These are phyloP conservation scores for Firmiana major DNA, from an alignment of 345 rosid species.

Conservation along the genomic window DNA sequence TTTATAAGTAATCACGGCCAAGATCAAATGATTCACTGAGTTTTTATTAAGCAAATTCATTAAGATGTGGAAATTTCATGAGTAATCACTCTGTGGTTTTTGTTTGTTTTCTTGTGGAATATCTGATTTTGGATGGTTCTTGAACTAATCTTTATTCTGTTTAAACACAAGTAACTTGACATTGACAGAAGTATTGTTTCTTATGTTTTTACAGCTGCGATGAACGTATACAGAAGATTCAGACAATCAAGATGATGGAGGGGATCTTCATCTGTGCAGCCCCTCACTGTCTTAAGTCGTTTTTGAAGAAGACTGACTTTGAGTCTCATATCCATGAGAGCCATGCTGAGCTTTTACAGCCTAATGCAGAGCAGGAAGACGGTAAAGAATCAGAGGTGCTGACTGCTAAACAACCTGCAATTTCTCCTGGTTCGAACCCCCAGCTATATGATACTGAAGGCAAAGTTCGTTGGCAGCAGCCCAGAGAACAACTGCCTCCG, in stretches of 20 bases:
- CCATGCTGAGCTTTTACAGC: slow-evolving; percentile 64
- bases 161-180: neutral
- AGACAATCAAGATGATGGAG: slow-evolving; percentile 94
- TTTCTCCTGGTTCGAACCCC: slow-evolving; percentile 52
- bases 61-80: neutral
- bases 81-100: neutral
- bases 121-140: neutral
- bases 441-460: slow-evolving; percentile 60
- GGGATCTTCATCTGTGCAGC: slow-evolving; percentile 98
- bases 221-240: slow-evolving; percentile 92
- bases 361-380: slow-evolving; percentile 63
- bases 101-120: neutral
- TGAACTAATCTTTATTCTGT: neutral
- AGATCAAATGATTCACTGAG: neutral
- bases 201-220: slow-evolving; percentile 60
- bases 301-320: slow-evolving; percentile 74
- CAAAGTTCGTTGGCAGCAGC: slow-evolving; percentile 44
- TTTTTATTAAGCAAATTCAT: neutral
- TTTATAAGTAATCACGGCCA: neutral
- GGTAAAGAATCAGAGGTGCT: slow-evolving; percentile 69
- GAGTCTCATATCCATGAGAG: slow-evolving; percentile 70
- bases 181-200: slow-evolving; percentile 5
- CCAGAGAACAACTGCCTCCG: slow-evolving; percentile 50
- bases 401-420: slow-evolving; percentile 48
- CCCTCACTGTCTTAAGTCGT: slow-evolving; percentile 92